phyloP scores from a whole-genome alignment of 1,284 basidiomycete genomes.

The Leccinum solheimii region DNA sequence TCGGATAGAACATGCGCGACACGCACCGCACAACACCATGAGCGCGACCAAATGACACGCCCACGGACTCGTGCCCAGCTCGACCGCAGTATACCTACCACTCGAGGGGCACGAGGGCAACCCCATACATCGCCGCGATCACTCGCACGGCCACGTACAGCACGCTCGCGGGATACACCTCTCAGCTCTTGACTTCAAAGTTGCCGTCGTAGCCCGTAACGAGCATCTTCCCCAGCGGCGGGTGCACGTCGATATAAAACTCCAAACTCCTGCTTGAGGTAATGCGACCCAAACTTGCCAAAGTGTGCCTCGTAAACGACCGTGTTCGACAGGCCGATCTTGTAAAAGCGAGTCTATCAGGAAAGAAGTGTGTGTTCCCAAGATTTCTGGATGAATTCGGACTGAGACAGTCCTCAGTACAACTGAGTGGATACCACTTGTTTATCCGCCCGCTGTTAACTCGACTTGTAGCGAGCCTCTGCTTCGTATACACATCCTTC shows the following conservation, averaged over 20 bases:
- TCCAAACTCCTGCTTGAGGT: constrained; percentile 77
- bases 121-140: constrained; percentile 91
- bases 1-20: constrained; percentile 29
- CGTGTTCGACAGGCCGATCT: too few species aligned
- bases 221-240: constrained; percentile 97
- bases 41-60: constrained; percentile 90
- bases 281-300: constrained; percentile 96
- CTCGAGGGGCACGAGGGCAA: constrained; percentile 91
- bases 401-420: not conserved
- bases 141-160: constrained; percentile 96
- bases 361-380: too few species aligned
- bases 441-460: too few species aligned
- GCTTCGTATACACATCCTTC: too few species aligned
- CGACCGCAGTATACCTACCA: constrained; percentile 98
- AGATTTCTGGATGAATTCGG: too few species aligned
- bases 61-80: constrained; percentile 88
- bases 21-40: constrained; percentile 88
- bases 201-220: constrained; percentile 92
- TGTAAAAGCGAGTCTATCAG: too few species aligned
- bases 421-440: not conserved
- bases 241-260: constrained; percentile 98
- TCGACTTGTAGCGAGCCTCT: too few species aligned
- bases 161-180: constrained; percentile 79
- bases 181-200: constrained; percentile 96
- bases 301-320: constrained; percentile 66